Conservation (phyloP, 768 basidiomycete genomes). For the Holtermannia corniformis region DNA sequence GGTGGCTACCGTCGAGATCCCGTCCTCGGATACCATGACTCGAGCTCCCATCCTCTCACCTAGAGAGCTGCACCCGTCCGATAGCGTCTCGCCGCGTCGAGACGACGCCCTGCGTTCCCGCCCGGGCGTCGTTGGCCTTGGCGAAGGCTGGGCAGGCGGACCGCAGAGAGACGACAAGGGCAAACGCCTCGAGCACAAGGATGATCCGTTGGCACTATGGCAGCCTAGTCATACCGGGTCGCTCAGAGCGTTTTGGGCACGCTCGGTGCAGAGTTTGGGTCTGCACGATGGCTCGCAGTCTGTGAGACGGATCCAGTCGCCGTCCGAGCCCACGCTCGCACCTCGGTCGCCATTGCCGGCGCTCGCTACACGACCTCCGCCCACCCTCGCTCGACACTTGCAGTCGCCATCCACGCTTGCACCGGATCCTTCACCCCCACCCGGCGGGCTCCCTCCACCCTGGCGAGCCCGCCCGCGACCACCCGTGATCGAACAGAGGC, state of each 20-base stretch:
- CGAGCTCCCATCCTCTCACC: no score
- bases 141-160: conserved; percentile 35
- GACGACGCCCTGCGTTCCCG: conserved; percentile 19
- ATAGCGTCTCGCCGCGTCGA: no score
- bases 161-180: conserved; percentile 2
- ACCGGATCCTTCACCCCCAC: not conserved
- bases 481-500: no score
- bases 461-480: no score
- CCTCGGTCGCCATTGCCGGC: not conserved
- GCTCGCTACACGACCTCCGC: not conserved
- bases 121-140: conserved; percentile 28
- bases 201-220: conserved; percentile 15
- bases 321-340: not conserved
- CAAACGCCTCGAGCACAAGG: no score
- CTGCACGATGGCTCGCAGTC: not conserved
- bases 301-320: not conserved
- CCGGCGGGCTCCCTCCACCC: not conserved
- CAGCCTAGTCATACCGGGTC: not conserved
- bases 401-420: no score
- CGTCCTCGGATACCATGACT: no score
- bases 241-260: not conserved
- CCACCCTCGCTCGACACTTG: not conserved
- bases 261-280: not conserved
- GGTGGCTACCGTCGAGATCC: no score
- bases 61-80: no score